Conservation (phyloP, 805 yeast species). For the Myxozyma melibiosi region DNA sequence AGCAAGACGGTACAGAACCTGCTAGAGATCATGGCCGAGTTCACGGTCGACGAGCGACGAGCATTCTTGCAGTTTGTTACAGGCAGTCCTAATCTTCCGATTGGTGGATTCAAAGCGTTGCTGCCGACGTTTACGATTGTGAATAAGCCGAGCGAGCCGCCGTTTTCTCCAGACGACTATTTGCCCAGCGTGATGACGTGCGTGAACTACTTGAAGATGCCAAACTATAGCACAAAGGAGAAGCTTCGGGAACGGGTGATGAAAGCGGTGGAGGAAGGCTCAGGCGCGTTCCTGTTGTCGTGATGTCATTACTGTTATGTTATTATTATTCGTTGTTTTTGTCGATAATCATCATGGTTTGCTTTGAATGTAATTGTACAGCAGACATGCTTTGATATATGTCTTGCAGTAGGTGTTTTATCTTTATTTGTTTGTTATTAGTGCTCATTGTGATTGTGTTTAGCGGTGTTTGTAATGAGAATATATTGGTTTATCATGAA, state of each 20-base stretch:
- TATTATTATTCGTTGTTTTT: neutral
- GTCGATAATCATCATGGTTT: neutral
- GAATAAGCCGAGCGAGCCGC: conserved; percentile 71
- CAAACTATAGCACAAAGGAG: conserved; percentile 69
- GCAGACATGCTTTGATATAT: no score
- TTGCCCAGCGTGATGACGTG: conserved; percentile 98
- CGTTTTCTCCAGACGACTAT: conserved; percentile 69
- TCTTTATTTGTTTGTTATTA: neutral
- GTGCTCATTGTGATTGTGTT: neutral
- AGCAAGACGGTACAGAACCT: conserved; percentile 64
- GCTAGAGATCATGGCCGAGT: conserved; percentile 61
- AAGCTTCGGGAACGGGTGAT: conserved; percentile 60
- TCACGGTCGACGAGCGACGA: conserved; percentile 60
- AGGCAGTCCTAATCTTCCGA: conserved; percentile 89
- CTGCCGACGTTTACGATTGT: conserved; percentile 88
- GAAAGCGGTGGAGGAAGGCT: conserved; percentile 84
- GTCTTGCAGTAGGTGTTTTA: no score
- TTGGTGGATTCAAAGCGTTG: conserved; percentile 87
- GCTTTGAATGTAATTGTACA: no score
- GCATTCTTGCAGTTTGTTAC: conserved; percentile 83
- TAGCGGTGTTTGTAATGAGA: no score
- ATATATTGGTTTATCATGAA: no score
- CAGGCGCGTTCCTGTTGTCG: conserved; percentile 48
- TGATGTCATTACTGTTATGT: neutral
- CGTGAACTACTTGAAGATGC: conserved; percentile 89